These are phyloP conservation scores for Pichia ethanolica DNA, from an alignment of 805 yeast species.

Conservation along the genomic window DNA sequence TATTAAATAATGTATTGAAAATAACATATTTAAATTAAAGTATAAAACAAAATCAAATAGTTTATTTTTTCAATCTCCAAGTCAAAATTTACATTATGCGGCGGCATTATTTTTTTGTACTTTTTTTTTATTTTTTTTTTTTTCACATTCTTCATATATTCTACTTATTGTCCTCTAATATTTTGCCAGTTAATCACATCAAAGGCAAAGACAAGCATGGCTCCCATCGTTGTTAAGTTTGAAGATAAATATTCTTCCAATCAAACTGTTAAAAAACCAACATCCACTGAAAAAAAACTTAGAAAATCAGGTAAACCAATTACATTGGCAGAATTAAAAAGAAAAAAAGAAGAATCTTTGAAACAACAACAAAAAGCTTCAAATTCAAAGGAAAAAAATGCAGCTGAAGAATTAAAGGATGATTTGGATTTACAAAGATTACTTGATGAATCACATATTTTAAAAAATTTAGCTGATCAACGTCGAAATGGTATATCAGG, in stretches of 20 bases:
- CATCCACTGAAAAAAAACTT: constrained; percentile 41
- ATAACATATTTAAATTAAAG: too few species aligned
- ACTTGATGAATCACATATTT: constrained; percentile 63
- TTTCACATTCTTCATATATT: not conserved
- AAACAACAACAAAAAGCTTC: constrained; percentile 20
- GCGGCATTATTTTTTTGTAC: not conserved
- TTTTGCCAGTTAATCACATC: not conserved
- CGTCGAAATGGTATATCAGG: constrained; percentile 41
- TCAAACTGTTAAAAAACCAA: constrained; percentile 16
- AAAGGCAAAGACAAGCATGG: constrained; percentile 10
- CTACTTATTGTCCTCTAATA: not conserved
- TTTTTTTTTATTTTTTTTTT: not conserved
- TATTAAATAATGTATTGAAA: too few species aligned
- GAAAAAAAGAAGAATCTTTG: constrained; percentile 30
- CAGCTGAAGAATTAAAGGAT: constrained; percentile 36
- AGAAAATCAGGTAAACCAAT: constrained; percentile 58
- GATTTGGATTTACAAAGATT: constrained; percentile 66
- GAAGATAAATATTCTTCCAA: constrained; percentile 27
- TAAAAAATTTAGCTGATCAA: constrained; percentile 26
- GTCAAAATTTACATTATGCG: too few species aligned
- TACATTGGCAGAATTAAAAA: constrained; percentile 33
- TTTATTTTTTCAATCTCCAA: too few species aligned
- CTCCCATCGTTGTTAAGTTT: constrained; percentile 44
- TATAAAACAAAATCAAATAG: too few species aligned
- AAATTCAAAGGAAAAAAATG: constrained; percentile 8